These are phyloP conservation scores for Punica granatum DNA, from an alignment of 345 rosid genomes.

Conservation along the genomic window DNA sequence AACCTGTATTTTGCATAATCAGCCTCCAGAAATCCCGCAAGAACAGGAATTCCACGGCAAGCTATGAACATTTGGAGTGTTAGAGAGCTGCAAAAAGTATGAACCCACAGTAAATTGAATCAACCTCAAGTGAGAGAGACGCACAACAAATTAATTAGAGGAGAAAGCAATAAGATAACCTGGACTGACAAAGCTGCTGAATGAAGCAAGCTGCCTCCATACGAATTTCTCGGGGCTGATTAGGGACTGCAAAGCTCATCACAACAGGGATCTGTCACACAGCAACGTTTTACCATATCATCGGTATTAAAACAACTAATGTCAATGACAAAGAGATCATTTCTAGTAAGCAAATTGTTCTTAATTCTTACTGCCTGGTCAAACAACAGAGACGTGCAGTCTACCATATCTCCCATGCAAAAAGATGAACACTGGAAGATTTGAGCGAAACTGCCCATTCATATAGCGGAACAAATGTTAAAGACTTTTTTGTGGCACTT, in stretches of 20 bases:
- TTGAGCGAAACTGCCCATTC: background rate
- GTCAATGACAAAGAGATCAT: background rate
- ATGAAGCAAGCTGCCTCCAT: constrained; percentile 93
- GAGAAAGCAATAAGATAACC: constrained; percentile 36
- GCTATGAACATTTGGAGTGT: constrained; percentile 99
- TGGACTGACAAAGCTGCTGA: constrained; percentile 95
- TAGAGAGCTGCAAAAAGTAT: constrained; percentile 56
- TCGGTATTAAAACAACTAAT: background rate
- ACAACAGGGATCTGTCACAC: constrained; percentile 69
- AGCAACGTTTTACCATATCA: background rate
- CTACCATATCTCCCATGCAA: constrained; percentile 1
- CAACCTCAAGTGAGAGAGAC: constrained; percentile 1
- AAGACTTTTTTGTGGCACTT: constrained; percentile 20
- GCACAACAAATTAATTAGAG: constrained; percentile 3
- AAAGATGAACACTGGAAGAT: constrained; percentile 8
- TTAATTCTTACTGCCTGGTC: background rate
- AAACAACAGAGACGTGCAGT: background rate
- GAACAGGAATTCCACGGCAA: constrained; percentile 89
- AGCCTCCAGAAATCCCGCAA: constrained; percentile 92
- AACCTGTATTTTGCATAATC: constrained; percentile 97
- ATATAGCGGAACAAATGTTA: background rate
- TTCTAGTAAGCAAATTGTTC: background rate
- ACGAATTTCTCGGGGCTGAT: constrained; percentile 80
- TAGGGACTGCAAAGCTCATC: constrained; percentile 70
- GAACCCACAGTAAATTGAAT: constrained; percentile 18